These are phyloP conservation scores for Macrolepiota dolichaula DNA, from an alignment of 768 basidiomycete genomes.

Conservation along the genomic window DNA sequence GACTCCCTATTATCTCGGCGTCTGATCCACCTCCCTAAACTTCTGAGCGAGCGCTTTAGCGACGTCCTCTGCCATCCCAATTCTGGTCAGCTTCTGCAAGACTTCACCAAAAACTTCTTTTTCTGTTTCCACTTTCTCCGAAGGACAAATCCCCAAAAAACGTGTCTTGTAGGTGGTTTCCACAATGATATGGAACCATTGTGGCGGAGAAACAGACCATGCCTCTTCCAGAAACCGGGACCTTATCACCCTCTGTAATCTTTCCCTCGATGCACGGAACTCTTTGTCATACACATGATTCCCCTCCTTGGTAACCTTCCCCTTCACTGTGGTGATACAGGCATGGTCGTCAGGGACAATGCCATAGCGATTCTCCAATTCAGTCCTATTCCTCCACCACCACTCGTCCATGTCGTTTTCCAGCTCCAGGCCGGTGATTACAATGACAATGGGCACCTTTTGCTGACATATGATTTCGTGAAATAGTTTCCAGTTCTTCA, in stretches of 20 bases:
- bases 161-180: not conserved
- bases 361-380: constrained; percentile 22
- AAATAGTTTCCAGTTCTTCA: constrained; percentile 35
- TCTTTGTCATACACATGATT: constrained; percentile 12
- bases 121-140: no score
- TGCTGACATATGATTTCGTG: constrained; percentile 31
- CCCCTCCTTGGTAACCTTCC: constrained; percentile 15
- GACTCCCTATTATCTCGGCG: no score
- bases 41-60: no score
- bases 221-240: not conserved
- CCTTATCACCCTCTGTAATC: constrained; percentile 4
- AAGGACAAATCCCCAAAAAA: no score
- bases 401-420: constrained; percentile 21
- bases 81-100: no score
- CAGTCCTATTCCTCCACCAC: constrained; percentile 26
- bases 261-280: constrained; percentile 10
- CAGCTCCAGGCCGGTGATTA: constrained; percentile 34
- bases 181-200: not conserved
- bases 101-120: no score
- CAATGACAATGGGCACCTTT: constrained; percentile 34
- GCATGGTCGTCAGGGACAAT: constrained; percentile 28
- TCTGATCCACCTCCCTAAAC: no score
- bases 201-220: not conserved
- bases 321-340: constrained; percentile 34
- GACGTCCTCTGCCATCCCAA: no score